Evolutionary conservation across 805 yeast species (phyloP), one percentile per base, ranked within the genome.

Genomic region (Metschnikowia aberdeeniae): DNA sequence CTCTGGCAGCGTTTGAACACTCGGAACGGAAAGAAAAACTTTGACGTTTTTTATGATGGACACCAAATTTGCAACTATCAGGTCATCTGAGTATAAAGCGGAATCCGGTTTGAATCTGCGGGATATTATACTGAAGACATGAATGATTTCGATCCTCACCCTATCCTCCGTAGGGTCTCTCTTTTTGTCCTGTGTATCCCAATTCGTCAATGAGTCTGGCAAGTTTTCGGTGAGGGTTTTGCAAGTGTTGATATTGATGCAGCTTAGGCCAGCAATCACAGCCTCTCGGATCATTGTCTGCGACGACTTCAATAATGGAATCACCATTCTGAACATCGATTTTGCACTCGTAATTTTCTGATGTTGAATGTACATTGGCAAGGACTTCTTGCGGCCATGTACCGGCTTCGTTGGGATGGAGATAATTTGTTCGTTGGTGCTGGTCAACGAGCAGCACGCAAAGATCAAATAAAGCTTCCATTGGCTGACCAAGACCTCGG

Each of bases 271-370:
- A 2, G 84, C 70, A n/a, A 89, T 89, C 12, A 90, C 81, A 0
- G 97, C 93, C 51, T 90, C 96, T 49, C 87, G 73, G 7, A 93
- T 78, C 52, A 81, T 71, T 3, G 76, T 73, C 48, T 86, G 88
- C 1, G 81, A 80, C 0, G 89, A 81, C 26, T 78, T 82, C 39
- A 93, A 64, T 26, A 93, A 68, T 0, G 97, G 97, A 32, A 89
- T 70, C 0, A 89, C 90, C 84, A 93, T 82, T 45, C 84, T 77
- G 67, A 93, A 93, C 2, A 93, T 82, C 0, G 96, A 84, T 47
- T 84, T 83, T 0, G 97, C 97, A 49, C 97, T 88, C 1, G 96
- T 90, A 44, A 93, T 90, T 41, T 88, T 85, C 59, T 89, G 95
- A 55, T 87, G 95, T 56, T 89, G 96, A 30, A 89, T 87, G 56